These are phyloP conservation scores for Huntiella omanensis DNA, from an alignment of 2,329 filamentous ascomycete species.

Conservation along the genomic window DNA sequence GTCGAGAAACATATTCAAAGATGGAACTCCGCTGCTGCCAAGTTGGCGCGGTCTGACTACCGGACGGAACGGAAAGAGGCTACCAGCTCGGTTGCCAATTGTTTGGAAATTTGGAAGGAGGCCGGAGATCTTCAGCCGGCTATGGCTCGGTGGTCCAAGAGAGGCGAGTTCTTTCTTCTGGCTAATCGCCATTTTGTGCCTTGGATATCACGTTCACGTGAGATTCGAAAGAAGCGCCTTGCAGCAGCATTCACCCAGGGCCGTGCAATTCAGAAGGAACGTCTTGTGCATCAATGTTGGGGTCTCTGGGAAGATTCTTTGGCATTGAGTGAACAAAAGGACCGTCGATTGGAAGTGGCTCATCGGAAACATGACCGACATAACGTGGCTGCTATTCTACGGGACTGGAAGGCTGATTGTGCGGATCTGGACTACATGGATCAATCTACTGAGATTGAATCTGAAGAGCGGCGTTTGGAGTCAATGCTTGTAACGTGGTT, in stretches of 20 bases:
- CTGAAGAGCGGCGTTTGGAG: not conserved
- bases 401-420: slow-evolving; percentile 1
- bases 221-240: slow-evolving; percentile 13
- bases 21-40: slow-evolving; percentile 2
- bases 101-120: slow-evolving; percentile 8
- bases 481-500: slow-evolving; percentile 6
- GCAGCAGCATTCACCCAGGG: slow-evolving; percentile 11
- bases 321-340: slow-evolving; percentile 1
- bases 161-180: slow-evolving; percentile 15
- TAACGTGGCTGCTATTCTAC: not conserved
- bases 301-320: slow-evolving; percentile 5
- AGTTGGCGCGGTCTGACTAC: slow-evolving; percentile 1
- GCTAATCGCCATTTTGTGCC: slow-evolving; percentile 15
- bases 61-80: slow-evolving; percentile 5
- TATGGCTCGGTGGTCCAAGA: slow-evolving; percentile 11
- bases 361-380: slow-evolving; percentile 4
- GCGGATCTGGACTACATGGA: not conserved
- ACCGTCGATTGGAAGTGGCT: slow-evolving; percentile 2
- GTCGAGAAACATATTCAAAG: not conserved
- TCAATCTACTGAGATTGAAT: slow-evolving; percentile 3
- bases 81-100: not conserved
- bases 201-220: slow-evolving; percentile 16
- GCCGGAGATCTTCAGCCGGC: slow-evolving; percentile 2
- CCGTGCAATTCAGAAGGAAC: slow-evolving; percentile 8
- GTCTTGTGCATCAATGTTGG: slow-evolving; percentile 11